Evolutionary conservation across 805 yeast genomes (phyloP).

Genomic region (Henningerozyma blattae): DNA sequence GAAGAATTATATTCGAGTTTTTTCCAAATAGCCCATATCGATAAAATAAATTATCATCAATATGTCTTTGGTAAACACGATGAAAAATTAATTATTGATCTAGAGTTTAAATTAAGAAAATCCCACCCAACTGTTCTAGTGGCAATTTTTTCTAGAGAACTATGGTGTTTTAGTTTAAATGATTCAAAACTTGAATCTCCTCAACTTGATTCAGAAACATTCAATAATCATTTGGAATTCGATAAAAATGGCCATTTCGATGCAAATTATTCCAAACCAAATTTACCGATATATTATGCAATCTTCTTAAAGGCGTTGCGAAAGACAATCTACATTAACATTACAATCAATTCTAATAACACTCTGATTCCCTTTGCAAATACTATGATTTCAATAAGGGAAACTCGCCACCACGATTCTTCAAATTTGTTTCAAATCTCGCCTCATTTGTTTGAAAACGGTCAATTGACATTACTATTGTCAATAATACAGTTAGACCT

Average conservation of each 20-base stretch:
- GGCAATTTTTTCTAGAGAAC: conserved; percentile 28
- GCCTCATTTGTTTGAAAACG: conserved; percentile 35
- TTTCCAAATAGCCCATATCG: conserved; percentile 18
- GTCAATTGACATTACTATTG: conserved; percentile 30
- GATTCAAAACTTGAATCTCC: conserved; percentile 18
- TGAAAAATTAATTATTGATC: conserved; percentile 31
- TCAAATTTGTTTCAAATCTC: conserved; percentile 28
- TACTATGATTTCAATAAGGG: conserved; percentile 24
- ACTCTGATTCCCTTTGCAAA: conserved; percentile 40
- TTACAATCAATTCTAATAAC: conserved; percentile 23
- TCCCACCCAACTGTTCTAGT: conserved; percentile 26
- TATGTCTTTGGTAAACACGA: conserved; percentile 24
- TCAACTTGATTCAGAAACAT: not conserved
- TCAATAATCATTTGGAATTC: not conserved
- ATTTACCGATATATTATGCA: conserved; percentile 30
- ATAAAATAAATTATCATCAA: conserved; percentile 23
- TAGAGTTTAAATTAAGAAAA: conserved; percentile 28
- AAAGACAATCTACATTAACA: conserved; percentile 26
- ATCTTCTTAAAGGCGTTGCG: conserved; percentile 40
- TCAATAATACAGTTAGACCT: conserved; percentile 24
- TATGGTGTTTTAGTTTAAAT: conserved; percentile 33
- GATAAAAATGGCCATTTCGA: conserved; percentile 24
- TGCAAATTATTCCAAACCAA: conserved; percentile 26
- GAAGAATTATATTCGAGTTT: conserved; percentile 22
- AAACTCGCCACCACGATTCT: not conserved